These are phyloP conservation scores for Naganishia antarctica DNA, from an alignment of 768 basidiomycete genomes.

Conservation along the genomic window DNA sequence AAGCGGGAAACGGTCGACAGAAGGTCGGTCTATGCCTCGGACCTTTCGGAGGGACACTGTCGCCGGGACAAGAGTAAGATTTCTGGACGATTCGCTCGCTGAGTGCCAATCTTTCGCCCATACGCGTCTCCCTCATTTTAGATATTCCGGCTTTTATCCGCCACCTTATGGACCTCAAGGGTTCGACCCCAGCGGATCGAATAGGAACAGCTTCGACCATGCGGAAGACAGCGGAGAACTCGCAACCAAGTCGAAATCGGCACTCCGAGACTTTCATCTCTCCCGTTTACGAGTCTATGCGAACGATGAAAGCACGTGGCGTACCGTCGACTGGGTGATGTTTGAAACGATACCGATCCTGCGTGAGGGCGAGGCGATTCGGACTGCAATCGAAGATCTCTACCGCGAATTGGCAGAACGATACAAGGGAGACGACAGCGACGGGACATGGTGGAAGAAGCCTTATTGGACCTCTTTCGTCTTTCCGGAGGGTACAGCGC, in stretches of 20 bases:
- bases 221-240: conserved; percentile 3
- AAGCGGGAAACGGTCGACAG: not conserved
- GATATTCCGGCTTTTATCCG: conserved; percentile 67
- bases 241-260: conserved; percentile 41
- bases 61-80: conserved; percentile 56
- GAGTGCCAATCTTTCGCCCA: not conserved
- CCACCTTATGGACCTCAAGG: conserved; percentile 63
- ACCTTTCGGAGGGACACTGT: conserved; percentile 65
- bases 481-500: conserved; percentile 52
- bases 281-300: conserved; percentile 60
- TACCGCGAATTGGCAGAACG: conserved; percentile 30
- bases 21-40: conserved; percentile 67
- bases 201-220: conserved; percentile 29
- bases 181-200: conserved; percentile 5
- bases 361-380: conserved; percentile 63
- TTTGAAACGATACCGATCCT: conserved; percentile 74
- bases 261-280: conserved; percentile 62
- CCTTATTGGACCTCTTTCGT: conserved; percentile 73
- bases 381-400: conserved; percentile 57
- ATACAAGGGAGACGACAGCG: conserved; percentile 10
- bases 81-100: not conserved
- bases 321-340: conserved; percentile 59
- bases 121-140: not conserved
- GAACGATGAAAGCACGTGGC: conserved; percentile 55
- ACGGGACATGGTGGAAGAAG: conserved; percentile 51